Conservation (phyloP, 23 red algal species). For the Gracilaria vermiculophylla region DNA sequence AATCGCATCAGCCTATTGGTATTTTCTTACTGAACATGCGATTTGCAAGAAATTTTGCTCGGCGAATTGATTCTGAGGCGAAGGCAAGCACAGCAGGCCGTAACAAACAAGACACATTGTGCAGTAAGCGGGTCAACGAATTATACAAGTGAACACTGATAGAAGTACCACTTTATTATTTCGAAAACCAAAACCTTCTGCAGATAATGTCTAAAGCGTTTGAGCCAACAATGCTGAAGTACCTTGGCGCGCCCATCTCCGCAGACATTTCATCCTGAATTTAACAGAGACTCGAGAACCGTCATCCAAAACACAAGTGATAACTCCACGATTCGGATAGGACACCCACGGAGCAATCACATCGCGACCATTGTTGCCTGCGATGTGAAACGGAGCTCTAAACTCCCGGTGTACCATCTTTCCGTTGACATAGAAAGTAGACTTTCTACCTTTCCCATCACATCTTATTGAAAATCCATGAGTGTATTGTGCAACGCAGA, state of each 20-base stretch:
- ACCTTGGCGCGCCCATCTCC: neutral
- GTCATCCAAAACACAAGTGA: conserved; percentile 7
- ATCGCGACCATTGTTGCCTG: neutral
- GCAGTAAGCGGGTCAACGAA: neutral
- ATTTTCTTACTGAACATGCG: too few species aligned
- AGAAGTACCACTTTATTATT: neutral
- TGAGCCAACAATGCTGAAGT: neutral
- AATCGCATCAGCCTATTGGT: too few species aligned
- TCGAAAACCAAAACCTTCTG: too few species aligned
- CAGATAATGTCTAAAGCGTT: neutral
- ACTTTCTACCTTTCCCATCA: neutral
- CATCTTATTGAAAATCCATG: conserved; percentile 16
- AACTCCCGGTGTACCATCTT: conserved; percentile 7
- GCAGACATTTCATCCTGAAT: conserved; percentile 7
- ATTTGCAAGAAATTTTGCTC: too few species aligned
- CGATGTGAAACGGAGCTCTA: conserved; percentile 16
- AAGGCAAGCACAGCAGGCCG: too few species aligned
- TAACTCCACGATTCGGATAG: conserved; percentile 4
- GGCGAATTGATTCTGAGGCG: too few species aligned
- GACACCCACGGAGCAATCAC: conserved; percentile 3
- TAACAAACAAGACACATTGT: too few species aligned
- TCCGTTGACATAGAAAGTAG: neutral
- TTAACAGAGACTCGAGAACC: neutral
- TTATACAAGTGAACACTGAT: neutral
- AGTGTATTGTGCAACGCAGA: neutral